Percentiles rank a stretch among this genome's conserved stretches.
Evolutionary conservation across 768 basidiomycete genomes (phyloP).

Genomic region (Tulasnella sp.): DNA sequence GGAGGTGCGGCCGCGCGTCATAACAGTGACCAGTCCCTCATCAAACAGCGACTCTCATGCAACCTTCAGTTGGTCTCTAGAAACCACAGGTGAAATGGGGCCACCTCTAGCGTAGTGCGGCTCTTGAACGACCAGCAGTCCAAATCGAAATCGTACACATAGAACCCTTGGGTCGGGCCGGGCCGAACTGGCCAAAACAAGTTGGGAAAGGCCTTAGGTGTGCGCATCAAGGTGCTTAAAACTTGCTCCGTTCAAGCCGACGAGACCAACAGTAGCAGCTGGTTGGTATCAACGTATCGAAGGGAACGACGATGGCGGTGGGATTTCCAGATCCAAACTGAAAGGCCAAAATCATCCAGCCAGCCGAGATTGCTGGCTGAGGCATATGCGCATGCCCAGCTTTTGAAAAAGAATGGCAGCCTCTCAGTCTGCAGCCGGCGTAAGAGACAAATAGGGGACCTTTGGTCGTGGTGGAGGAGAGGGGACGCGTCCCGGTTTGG

Average conservation of each 20-base stretch:
- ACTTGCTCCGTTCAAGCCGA: neutral
- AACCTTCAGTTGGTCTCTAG: neutral
- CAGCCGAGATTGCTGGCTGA: neutral
- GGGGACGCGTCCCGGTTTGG: neutral
- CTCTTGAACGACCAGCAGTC: neutral
- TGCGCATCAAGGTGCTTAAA: neutral
- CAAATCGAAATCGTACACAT: neutral
- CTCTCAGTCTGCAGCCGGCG: neutral
- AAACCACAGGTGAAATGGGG: neutral
- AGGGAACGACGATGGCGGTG: neutral
- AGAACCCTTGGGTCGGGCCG: neutral
- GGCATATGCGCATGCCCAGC: too few relatives aligned
- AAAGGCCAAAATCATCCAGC: neutral
- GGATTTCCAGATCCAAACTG: neutral
- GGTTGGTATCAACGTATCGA: neutral
- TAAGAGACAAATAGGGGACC: neutral
- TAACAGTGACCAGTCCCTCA: neutral
- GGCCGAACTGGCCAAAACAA: neutral
- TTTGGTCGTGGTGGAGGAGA: neutral
- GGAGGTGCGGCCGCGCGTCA: neutral
- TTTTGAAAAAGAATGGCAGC: neutral
- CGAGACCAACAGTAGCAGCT: neutral
- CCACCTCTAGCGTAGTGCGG: neutral
- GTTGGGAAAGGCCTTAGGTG: neutral
- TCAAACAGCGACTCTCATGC: neutral